Percentiles rank a stretch among this genome's conserved stretches.
Evolutionary conservation across 208 protist species (phyloP).

Genomic region (Phytomonas sp.): DNA sequence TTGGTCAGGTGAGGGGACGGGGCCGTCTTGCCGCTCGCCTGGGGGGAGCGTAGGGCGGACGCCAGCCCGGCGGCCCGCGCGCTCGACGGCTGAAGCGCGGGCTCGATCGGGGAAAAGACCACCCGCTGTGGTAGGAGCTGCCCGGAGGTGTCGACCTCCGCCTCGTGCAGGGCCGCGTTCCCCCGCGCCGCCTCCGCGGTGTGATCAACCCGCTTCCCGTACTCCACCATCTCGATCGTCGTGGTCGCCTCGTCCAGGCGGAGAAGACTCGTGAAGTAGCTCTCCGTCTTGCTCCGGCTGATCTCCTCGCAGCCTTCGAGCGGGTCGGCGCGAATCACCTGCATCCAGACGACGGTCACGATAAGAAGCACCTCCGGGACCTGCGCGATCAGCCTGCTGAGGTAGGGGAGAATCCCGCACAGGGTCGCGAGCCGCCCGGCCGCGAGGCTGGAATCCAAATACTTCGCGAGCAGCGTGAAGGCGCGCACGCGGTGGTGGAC

Average conservation of each 20-base stretch:
- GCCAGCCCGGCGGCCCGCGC: background rate
- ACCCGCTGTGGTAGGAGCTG: background rate
- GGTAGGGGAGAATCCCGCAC: slow-evolving; percentile 97
- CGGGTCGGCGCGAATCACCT: slow-evolving; percentile 59
- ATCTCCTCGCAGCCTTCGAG: slow-evolving; percentile 49
- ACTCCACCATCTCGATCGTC: slow-evolving; percentile 45
- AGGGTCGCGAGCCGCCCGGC: slow-evolving; percentile 92
- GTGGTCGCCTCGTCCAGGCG: slow-evolving; percentile 79
- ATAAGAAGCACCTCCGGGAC: slow-evolving; percentile 70
- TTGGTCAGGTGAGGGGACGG: background rate
- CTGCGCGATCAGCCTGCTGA: slow-evolving; percentile 92
- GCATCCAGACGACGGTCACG: slow-evolving; percentile 81
- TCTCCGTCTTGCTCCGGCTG: slow-evolving; percentile 41
- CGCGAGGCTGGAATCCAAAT: slow-evolving; percentile 94
- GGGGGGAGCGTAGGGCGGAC: slow-evolving; percentile 8
- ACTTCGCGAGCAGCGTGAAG: slow-evolving; percentile 92
- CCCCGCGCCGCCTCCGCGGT: background rate
- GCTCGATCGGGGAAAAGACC: background rate
- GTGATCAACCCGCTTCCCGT: slow-evolving; percentile 6
- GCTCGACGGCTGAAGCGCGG: slow-evolving; percentile 8
- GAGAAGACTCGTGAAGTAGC: slow-evolving; percentile 64
- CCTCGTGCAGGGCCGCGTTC: background rate
- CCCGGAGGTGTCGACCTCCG: background rate
- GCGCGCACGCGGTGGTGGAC: slow-evolving; percentile 92
- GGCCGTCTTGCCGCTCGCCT: slow-evolving; percentile 11